Conservation (phyloP, 306 rosid genomes). For the Vachellia pachyceras region DNA sequence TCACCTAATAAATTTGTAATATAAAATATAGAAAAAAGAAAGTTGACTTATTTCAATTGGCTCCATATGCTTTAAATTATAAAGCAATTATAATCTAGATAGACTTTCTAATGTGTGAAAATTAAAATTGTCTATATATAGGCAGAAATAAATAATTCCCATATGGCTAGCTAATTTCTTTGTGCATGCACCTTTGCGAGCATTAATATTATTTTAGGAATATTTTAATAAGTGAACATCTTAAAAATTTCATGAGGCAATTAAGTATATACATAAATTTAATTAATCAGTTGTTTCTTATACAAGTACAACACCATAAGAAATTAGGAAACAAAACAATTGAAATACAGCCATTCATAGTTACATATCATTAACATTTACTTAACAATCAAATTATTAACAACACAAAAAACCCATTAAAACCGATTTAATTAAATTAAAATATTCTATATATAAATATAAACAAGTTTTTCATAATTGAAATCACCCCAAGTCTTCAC, state of each 20-base stretch:
- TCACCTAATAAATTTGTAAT: neutral
- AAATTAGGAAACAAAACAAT: neutral
- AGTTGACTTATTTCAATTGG: constrained; percentile 12
- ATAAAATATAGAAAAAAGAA: neutral
- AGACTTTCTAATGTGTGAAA: neutral
- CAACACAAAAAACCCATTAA: constrained; percentile 3
- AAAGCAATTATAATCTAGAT: neutral
- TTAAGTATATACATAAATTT: neutral
- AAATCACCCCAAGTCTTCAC: no score
- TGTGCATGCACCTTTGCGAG: neutral
- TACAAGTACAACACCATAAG: neutral
- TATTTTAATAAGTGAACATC: neutral
- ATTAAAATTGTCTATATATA: neutral
- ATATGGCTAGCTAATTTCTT: neutral
- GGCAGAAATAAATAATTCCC: neutral
- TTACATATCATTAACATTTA: neutral
- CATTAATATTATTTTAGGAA: neutral
- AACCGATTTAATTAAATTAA: neutral
- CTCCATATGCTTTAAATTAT: neutral
- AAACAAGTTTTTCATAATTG: neutral
- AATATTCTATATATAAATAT: neutral
- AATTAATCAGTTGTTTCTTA: neutral
- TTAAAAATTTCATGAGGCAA: neutral
- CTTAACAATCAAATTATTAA: neutral
- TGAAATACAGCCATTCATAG: neutral